Conservation (phyloP, 2,329 filamentous ascomycete genomes). For the Epichloe sibirici region DNA sequence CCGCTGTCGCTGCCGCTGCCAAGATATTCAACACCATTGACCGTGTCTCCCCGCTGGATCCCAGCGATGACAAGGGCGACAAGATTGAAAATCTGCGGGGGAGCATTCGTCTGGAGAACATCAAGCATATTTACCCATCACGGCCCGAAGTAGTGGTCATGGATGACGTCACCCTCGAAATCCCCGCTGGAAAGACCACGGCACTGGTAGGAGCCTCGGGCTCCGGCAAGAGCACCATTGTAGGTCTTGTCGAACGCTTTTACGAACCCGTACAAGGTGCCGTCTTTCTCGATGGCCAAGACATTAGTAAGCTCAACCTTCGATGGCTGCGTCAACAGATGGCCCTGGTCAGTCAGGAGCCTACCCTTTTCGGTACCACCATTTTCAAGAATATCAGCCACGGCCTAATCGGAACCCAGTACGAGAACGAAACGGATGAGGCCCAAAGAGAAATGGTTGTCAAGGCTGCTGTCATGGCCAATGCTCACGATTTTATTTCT, state of each 20-base stretch:
- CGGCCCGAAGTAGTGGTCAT: conserved; percentile 84
- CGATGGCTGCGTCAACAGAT: conserved; percentile 89
- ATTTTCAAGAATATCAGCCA: conserved; percentile 87
- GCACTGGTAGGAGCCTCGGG: conserved; percentile 90
- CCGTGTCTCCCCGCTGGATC: conserved; percentile 71
- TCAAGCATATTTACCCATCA: conserved; percentile 92
- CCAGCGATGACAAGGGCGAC: conserved; percentile 55
- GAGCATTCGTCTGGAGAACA: conserved; percentile 63
- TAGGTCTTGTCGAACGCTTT: conserved; percentile 86
- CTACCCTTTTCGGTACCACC: conserved; percentile 76
- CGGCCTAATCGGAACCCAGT: conserved; percentile 73
- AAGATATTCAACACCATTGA: conserved; percentile 96
- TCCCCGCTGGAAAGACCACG: conserved; percentile 84
- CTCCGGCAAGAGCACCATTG: conserved; percentile 88
- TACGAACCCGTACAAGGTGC: conserved; percentile 77
- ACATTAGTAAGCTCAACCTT: conserved; percentile 72
- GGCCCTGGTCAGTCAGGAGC: conserved; percentile 85
- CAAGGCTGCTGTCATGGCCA: conserved; percentile 77
- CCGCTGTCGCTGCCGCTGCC: conserved; percentile 66
- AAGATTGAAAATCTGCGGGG: conserved; percentile 64
- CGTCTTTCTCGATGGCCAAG: conserved; percentile 70
- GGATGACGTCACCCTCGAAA: conserved; percentile 64
- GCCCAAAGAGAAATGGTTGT: conserved; percentile 59
- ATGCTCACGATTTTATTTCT: conserved; percentile 85
- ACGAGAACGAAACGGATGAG: conserved; percentile 54